phyloP scores from a whole-genome alignment of 192 early-diverging fungal species.

The Phlyctochytrium bullatum region DNA sequence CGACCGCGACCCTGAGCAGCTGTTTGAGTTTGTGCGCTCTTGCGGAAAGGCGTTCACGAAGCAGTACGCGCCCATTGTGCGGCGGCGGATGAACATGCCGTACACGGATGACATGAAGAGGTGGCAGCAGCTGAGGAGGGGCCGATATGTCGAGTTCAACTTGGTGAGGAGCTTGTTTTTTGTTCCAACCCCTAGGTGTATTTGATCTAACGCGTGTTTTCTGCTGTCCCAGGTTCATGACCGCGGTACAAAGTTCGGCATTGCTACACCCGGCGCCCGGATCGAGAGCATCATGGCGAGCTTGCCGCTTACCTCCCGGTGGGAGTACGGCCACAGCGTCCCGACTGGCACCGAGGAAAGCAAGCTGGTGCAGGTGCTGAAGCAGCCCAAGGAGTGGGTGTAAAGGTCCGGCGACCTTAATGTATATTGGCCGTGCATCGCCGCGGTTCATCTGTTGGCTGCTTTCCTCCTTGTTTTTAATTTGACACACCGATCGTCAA shows the following conservation, averaged over 20 bases:
- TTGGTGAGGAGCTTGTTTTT: constrained; percentile 60
- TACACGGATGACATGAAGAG: constrained; percentile 73
- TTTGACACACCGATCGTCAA: no score
- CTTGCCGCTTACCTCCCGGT: constrained; percentile 90
- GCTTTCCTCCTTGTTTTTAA: no score
- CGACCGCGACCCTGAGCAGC: constrained; percentile 50
- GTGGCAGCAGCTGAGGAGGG: constrained; percentile 95
- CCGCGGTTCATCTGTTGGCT: no score
- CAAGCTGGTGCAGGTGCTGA: constrained; percentile 73
- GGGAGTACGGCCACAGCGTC: constrained; percentile 89
- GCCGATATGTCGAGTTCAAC: constrained; percentile 98
- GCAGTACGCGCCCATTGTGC: constrained; percentile 87
- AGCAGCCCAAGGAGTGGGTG: constrained; percentile 80
- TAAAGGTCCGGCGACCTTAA: no score
- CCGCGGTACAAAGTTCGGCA: constrained; percentile 98
- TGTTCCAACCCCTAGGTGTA: no score
- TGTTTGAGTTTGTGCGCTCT: constrained; percentile 82
- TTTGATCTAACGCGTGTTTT: no score
- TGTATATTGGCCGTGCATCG: no score
- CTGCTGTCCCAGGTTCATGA: constrained; percentile 59
- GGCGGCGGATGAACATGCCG: constrained; percentile 73
- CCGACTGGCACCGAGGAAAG: constrained; percentile 67
- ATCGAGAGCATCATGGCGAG: constrained; percentile 96
- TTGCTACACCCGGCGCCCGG: constrained; percentile 91
- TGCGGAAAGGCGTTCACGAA: constrained; percentile 76